Evolutionary conservation across 1,284 basidiomycete genomes (phyloP), one percentile per base, ranked within the genome.

Genomic region (Leccinum cinnamomeum): DNA sequence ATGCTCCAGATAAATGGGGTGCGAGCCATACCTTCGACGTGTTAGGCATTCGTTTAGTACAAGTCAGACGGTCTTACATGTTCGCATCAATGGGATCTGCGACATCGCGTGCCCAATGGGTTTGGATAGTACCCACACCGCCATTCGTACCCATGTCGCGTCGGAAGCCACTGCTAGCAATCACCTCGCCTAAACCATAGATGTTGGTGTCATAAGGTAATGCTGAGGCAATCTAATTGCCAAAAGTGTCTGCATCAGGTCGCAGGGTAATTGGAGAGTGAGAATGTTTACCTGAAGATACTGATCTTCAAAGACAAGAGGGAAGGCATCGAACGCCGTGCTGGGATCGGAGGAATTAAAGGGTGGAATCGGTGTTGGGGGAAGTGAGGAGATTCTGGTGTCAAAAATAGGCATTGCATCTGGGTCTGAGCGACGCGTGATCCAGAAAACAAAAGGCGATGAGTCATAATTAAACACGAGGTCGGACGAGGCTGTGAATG

Each of bases 121-220:
- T 87, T 71, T 91, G 90, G 7, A 91, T 78, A 0, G 86, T 88
- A 2, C 86, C 85, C 28, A 72, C 66, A 3, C 80, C 81, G 4
- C 82, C 83, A 62, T 81, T 73, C 1, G 79, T 78, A 14, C 81
- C 82, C 25, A 88, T 76, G 65, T 89, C 81, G 14, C 90, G 79
- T 37, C 90, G 76, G 72, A 89, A 88, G 5, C 87, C 87, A 65
- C 85, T 86, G 67, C 82, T 84, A 1, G 88, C 81, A 28, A 91
- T 80, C n/a, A 86, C 83, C 72, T 94, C 91, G 5, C 91, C 90
- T 8, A 94, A 77, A 1, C 92, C 92, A 66, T 92, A 92, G 53
- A 94, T 81, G 68, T 93, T 91, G 18, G 90, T 82, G 41, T 83
- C 81, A n/a, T 80, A 74, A 0, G 89, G 87, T 2, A 90, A 77